Conservation (phyloP, 2,329 filamentous ascomycete species). For the Emericellopsis cladophorae region DNA sequence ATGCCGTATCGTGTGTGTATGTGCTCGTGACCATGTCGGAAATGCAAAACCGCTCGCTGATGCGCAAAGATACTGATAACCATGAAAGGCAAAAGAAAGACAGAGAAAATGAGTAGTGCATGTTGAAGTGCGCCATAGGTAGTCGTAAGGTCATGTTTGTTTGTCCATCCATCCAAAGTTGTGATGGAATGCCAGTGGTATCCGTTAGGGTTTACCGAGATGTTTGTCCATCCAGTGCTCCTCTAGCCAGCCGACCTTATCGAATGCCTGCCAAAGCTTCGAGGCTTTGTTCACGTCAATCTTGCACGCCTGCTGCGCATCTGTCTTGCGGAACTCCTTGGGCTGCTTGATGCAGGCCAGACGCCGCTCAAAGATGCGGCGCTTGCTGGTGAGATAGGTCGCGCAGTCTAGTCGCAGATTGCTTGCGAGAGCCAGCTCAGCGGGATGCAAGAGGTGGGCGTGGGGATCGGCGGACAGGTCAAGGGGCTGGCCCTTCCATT, state of each 20-base stretch:
- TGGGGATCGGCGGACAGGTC: constrained; percentile 65
- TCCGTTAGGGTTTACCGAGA: constrained; percentile 9
- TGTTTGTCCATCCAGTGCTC: constrained; percentile 26
- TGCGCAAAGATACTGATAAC: constrained; percentile 6
- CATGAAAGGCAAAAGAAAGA: background rate
- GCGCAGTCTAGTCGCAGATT: constrained; percentile 74
- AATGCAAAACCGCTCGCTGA: constrained; percentile 3
- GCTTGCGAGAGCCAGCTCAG: constrained; percentile 65
- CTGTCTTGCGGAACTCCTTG: constrained; percentile 89
- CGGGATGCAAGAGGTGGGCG: constrained; percentile 57
- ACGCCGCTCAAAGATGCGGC: constrained; percentile 73
- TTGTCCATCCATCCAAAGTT: background rate
- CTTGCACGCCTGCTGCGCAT: constrained; percentile 92
- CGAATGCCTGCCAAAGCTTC: constrained; percentile 81
- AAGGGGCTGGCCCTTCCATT: constrained; percentile 74
- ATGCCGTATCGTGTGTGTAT: constrained; percentile 8
- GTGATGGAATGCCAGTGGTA: background rate
- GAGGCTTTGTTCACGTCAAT: constrained; percentile 97
- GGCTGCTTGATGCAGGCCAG: constrained; percentile 52
- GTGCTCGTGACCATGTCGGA: constrained; percentile 16
- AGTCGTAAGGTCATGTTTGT: constrained; percentile 4
- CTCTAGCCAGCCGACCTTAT: constrained; percentile 75
- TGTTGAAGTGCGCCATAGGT: constrained; percentile 4
- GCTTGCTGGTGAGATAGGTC: constrained; percentile 85
- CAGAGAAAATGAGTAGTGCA: background rate